Conservation (phyloP, 306 rosid genomes). For the Cucumis hystrix region DNA sequence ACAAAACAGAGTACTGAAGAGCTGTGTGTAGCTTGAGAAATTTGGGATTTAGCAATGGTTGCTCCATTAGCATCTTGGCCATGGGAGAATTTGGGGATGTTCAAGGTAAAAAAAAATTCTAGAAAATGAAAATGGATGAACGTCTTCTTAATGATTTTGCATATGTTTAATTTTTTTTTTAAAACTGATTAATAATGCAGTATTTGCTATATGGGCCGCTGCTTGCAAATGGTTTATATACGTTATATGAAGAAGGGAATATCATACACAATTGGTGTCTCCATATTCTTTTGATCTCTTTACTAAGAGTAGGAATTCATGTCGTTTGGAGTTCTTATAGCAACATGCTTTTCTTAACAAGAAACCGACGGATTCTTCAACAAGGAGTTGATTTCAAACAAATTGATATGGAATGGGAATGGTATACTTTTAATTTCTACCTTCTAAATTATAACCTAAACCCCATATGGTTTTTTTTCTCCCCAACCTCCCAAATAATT, state of each 20-base stretch:
- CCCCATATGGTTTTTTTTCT: background rate
- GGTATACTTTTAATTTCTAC: conserved; percentile 17
- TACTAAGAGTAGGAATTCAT: conserved; percentile 32
- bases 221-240: conserved; percentile 36
- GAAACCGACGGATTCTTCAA: conserved; percentile 40
- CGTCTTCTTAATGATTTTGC: background rate
- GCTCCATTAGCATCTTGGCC: conserved; percentile 80
- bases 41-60: conserved; percentile 14
- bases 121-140: no score
- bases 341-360: conserved; percentile 57
- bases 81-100: conserved; percentile 62
- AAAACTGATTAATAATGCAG: background rate
- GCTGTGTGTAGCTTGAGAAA: background rate
- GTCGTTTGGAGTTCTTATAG: conserved; percentile 30
- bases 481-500: no score
- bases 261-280: conserved; percentile 41
- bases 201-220: conserved; percentile 24
- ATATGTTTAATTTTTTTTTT: no score
- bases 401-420: conserved; percentile 77
- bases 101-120: conserved; percentile 35
- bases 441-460: background rate
- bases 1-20: no score
- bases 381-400: conserved; percentile 81
- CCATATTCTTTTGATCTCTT: conserved; percentile 37
- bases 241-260: conserved; percentile 29